Base-by-base conservation (phyloP, 441 rosid species). In the Flueggea neowawraea region DNA sequence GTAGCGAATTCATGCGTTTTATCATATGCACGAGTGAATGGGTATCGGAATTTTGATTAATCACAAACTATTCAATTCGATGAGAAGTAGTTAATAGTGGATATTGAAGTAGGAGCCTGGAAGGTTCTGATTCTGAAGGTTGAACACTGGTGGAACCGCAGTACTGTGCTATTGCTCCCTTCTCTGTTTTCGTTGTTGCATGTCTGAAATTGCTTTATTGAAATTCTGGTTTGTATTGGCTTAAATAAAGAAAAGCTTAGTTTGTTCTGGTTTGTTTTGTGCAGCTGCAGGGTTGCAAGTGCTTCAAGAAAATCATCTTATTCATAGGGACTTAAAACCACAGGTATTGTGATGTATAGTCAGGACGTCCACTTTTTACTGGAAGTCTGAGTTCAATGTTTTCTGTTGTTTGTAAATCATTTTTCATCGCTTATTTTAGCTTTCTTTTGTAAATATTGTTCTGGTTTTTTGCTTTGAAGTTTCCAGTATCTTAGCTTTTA, bases 271-370 rank as follows among this genome's bases (percentile, higher is more conserved):
- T 44, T 50, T 63, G 52, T 64, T 32, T 62, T 54, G 54, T 77
- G 79, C 82, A 90, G 97, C 95, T 75, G 82, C 86, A 56, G 93
- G 97, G 28, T 74, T 90, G 77, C 86, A 84, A 76, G 95, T 84
- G 62, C 95, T 90, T 78, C 89, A 86, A 62, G 86, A 83, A 75
- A 88, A 86, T 61, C 88, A 88, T 75, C 84, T 79, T 64, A 84
- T 90, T 65, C 97, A 90, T 58, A 65, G 95, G 65, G 97, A 88
- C 80, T 83, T 90, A 71, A 90, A 90, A 75, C 97, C 95, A 28
- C 93, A 90, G 93, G 95, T 88, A 58, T 9, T 43, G 36, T 54
- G 57, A 17, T 54, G 6, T 22, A 22, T 50, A 55, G 52, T 41
- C 61, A 10, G 52, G 65, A 54, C 61, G 31, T 22, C 57, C 57